These are phyloP conservation scores for Fusarium palustre DNA, from an alignment of 2,329 filamentous ascomycete genomes.

Conservation along the genomic window DNA sequence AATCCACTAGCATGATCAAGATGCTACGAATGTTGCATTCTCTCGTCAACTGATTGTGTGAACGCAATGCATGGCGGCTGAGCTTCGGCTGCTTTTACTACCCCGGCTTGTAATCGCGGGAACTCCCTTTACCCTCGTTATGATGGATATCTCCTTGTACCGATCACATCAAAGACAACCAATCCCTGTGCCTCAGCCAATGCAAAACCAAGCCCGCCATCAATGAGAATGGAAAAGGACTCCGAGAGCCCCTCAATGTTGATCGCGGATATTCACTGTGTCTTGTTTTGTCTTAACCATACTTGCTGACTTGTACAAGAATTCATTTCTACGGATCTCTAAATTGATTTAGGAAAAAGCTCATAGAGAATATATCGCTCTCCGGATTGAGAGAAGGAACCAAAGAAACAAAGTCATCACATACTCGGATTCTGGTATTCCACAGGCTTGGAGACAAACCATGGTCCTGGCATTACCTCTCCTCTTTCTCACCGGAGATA, in stretches of 20 bases:
- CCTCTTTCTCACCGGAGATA: slow-evolving; percentile 13
- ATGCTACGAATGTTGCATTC: background rate
- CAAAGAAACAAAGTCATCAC: background rate
- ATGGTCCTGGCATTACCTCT: slow-evolving; percentile 7
- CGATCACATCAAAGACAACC: slow-evolving; percentile 4
- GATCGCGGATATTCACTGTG: background rate
- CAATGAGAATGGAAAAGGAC: slow-evolving; percentile 13
- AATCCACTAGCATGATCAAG: background rate
- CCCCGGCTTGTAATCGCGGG: background rate
- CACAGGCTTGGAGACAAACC: background rate
- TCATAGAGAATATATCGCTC: no score
- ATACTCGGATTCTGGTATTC: background rate
- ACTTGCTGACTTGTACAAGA: slow-evolving; percentile 35
- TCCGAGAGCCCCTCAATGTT: slow-evolving; percentile 36
- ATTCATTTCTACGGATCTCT: background rate
- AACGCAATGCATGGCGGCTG: background rate
- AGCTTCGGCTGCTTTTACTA: background rate
- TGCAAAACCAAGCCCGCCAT: slow-evolving; percentile 7
- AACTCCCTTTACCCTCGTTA: background rate
- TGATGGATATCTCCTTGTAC: slow-evolving; percentile 3
- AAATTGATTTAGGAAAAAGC: background rate
- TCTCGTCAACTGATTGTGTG: background rate
- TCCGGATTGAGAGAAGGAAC: no score
- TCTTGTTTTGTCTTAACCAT: background rate
- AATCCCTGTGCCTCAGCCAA: slow-evolving; percentile 18